These are phyloP conservation scores for Mycena capillaripes DNA, from an alignment of 768 basidiomycete genomes.

Conservation along the genomic window DNA sequence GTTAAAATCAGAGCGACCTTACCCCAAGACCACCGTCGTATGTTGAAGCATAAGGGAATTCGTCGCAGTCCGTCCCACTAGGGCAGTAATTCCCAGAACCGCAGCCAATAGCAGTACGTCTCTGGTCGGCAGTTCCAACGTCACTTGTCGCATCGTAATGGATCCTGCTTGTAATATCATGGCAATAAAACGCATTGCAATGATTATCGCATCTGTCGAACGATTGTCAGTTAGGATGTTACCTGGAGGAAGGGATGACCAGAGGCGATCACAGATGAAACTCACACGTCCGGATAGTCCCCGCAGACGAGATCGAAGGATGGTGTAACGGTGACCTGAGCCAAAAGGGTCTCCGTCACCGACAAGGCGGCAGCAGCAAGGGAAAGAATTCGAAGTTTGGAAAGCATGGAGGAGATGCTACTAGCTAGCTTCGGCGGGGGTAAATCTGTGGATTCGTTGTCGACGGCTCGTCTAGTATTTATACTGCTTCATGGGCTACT, in stretches of 20 bases:
- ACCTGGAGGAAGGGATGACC: background rate
- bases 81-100: conserved; percentile 5
- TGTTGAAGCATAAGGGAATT: conserved; percentile 5
- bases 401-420: conserved; percentile 4
- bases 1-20: background rate
- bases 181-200: conserved; percentile 2
- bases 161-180: conserved; percentile 1
- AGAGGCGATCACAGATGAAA: background rate
- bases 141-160: conserved; percentile 5
- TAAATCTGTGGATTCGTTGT: conserved; percentile 1
- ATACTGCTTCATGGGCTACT: background rate
- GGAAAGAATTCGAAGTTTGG: background rate
- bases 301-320: background rate
- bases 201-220: background rate
- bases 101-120: conserved; percentile 3
- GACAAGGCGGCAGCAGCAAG: background rate
- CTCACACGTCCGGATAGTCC: conserved; percentile 4
- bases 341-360: background rate
- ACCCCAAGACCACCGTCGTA: conserved; percentile 5
- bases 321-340: conserved; percentile 1
- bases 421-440: background rate
- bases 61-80: background rate
- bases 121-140: background rate
- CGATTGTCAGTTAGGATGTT: background rate
- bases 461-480: background rate